Base-by-base conservation (phyloP, 805 yeast genomes). In the Peterozyma toletana region DNA sequence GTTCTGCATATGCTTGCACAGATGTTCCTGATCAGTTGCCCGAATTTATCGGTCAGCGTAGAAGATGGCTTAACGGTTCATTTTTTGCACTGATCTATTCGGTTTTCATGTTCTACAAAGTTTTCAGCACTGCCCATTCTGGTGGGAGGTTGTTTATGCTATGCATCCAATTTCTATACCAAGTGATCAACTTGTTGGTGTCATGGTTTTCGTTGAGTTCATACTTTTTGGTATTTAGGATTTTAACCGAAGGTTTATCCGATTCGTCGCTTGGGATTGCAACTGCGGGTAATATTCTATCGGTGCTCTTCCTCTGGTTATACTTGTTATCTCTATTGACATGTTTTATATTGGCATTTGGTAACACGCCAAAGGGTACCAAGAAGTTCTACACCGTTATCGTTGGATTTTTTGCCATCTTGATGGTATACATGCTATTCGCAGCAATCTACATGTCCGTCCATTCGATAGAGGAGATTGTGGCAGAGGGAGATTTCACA, bases 11-110 rank as follows among this genome's bases (percentile, higher is more conserved):
- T 50, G 98, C 97, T 0, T 89, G 86, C 51, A 93, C 98, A 3
- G 98, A 93, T 73, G 98, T 90, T 38, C 98, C 98, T 6, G 95
- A 86, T 52, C 70, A 77, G 33, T 74, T 91, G 31, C 81, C 93
- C 17, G 96, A 90, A 56, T 82, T 91, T 50, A 82, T 93, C 30
- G 73, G 89, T 35, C 98, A 91, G 63, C 78, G 98, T 68, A 76
- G 98, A 60, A 79, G 98, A 66, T 93, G 98, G 98, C 75, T 91
- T 51, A 91, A 91, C 60, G 98, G 98, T 44, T 89, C 98, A 0
- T 85, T 93, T 56, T 91, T 93, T 66, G 97, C 98, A 0, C 93
- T 95, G 9, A 72, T 89, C 45, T 91, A 93, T 59, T 80, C 97
- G 0, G 75, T 87, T 44, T 75, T 80, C 46, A 95, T 90, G 62